Evolutionary conservation across 768 basidiomycete genomes (phyloP).

Genomic region (Tulasnella sp.): DNA sequence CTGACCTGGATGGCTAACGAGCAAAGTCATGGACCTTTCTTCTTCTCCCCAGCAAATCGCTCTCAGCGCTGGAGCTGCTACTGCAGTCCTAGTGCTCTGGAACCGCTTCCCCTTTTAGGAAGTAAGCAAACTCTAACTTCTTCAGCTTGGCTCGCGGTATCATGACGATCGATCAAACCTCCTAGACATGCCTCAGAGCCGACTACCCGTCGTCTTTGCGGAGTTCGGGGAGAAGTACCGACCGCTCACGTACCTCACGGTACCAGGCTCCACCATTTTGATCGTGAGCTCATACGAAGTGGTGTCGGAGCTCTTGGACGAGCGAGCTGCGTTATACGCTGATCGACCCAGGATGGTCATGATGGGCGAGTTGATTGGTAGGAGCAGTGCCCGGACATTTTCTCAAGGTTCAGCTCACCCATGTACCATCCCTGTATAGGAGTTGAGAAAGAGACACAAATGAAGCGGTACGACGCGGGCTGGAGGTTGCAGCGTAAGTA

Average conservation of each 20-base stretch:
- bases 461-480: not conserved
- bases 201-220: not conserved
- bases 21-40: no score
- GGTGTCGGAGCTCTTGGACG: conserved; percentile 14
- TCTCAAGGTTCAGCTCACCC: no score
- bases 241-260: not conserved
- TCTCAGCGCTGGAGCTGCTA: no score
- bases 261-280: conserved; percentile 7
- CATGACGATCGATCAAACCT: no score
- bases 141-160: no score
- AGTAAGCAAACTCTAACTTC: no score
- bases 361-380: not conserved
- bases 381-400: no score
- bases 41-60: no score
- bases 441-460: not conserved
- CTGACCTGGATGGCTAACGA: no score
- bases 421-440: not conserved
- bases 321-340: conserved; percentile 14
- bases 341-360: conserved; percentile 11
- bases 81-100: no score
- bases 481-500: not conserved
- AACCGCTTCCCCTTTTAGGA: no score
- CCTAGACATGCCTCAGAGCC: not conserved
- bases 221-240: conserved; percentile 8
- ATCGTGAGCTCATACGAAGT: conserved; percentile 8